Conservation (phyloP, 305 asterid species). For the Caryopteris hybrid region DNA sequence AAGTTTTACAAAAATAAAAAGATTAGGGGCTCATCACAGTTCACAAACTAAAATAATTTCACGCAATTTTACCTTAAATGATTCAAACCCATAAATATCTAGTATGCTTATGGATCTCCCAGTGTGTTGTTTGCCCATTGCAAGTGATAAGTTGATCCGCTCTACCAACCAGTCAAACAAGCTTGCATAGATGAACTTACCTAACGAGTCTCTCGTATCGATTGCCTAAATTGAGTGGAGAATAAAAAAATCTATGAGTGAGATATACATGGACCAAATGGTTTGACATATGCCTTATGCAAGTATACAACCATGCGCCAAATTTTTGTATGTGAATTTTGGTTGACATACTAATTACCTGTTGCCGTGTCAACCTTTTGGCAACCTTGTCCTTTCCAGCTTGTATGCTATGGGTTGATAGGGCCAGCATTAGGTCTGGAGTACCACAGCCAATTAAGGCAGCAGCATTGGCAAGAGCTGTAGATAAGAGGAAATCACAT, state of each 20-base stretch:
- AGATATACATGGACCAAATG: constrained; percentile 6
- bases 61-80: constrained; percentile 57
- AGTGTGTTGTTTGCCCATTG: constrained; percentile 46
- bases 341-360: constrained; percentile 39
- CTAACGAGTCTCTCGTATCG: constrained; percentile 82
- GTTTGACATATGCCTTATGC: neutral
- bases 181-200: constrained; percentile 73
- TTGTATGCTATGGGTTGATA: constrained; percentile 64
- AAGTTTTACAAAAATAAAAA: constrained; percentile 20
- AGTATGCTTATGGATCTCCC: constrained; percentile 87
- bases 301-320: neutral
- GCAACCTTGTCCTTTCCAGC: constrained; percentile 63
- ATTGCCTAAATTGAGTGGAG: constrained; percentile 48
- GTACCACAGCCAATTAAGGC: constrained; percentile 72
- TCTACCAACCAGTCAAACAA: constrained; percentile 92
- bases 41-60: neutral
- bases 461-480: constrained; percentile 81
- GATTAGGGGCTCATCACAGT: constrained; percentile 11
- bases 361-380: constrained; percentile 48
- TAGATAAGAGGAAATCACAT: constrained; percentile 16
- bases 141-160: constrained; percentile 69
- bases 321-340: neutral
- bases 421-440: constrained; percentile 57
- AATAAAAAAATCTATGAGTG: neutral
- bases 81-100: constrained; percentile 94